These are phyloP conservation scores for Nicotiana tomentosiformis DNA, from an alignment of 257 asterid genomes.

Conservation along the genomic window DNA sequence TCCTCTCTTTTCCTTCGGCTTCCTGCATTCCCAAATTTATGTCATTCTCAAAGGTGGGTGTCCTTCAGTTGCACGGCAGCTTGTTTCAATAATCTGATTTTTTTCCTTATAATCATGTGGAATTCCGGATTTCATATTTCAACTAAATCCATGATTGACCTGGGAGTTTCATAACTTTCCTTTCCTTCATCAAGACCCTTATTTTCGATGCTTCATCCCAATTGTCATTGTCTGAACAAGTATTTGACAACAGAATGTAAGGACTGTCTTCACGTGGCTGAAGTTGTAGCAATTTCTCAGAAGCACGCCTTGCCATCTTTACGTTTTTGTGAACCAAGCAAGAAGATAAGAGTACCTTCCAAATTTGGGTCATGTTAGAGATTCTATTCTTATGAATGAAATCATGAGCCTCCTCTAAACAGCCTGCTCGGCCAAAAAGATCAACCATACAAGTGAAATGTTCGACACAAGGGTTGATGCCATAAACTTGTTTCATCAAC, in stretches of 20 bases:
- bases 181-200: constrained; percentile 50
- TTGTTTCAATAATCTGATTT: background rate
- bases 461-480: constrained; percentile 38
- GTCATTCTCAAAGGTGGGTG: background rate
- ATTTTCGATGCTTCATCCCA: constrained; percentile 60
- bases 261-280: constrained; percentile 39
- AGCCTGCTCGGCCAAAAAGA: constrained; percentile 66
- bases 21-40: background rate
- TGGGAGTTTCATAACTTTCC: constrained; percentile 38
- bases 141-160: constrained; percentile 64
- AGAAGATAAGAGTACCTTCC: constrained; percentile 55
- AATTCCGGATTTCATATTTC: background rate
- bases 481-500: constrained; percentile 49
- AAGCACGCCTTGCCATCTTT: constrained; percentile 55
- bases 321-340: constrained; percentile 61
- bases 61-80: background rate
- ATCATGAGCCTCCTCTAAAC: constrained; percentile 43
- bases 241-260: constrained; percentile 47
- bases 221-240: constrained; percentile 38
- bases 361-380: constrained; percentile 38
- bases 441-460: constrained; percentile 73
- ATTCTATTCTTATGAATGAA: constrained; percentile 45
- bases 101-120: background rate
- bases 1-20: background rate
- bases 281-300: constrained; percentile 46